phyloP scores from a whole-genome alignment of 768 basidiomycete species.

The Multifurca ochricompacta region DNA sequence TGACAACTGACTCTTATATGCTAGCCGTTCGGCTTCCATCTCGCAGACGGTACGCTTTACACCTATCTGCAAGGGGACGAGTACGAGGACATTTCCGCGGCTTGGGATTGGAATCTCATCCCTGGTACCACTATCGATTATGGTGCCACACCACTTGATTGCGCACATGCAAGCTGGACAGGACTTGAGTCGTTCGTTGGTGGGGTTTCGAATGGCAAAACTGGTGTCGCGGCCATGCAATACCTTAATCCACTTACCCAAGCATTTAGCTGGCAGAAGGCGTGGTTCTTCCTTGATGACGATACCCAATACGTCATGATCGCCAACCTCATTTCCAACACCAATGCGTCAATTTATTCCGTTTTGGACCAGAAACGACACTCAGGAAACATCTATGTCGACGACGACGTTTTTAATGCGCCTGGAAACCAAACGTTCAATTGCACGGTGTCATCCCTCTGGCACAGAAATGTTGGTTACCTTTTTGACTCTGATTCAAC shows the following conservation, averaged over 20 bases:
- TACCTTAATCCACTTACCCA: slow-evolving; percentile 57
- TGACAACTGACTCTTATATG: not conserved
- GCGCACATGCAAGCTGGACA: slow-evolving; percentile 33
- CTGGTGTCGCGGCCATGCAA: slow-evolving; percentile 55
- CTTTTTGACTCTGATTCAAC: slow-evolving; percentile 30
- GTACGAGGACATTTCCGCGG: slow-evolving; percentile 64
- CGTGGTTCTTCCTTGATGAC: slow-evolving; percentile 64
- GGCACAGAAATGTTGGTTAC: slow-evolving; percentile 66
- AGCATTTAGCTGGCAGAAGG: slow-evolving; percentile 54
- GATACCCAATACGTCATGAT: slow-evolving; percentile 60
- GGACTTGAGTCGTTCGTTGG: slow-evolving; percentile 58
- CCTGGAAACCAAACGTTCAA: slow-evolving; percentile 22
- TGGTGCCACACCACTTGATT: slow-evolving; percentile 44
- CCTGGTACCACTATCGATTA: slow-evolving; percentile 68
- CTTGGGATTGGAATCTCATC: slow-evolving; percentile 75
- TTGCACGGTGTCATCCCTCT: slow-evolving; percentile 35
- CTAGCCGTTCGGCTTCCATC: slow-evolving; percentile 40
- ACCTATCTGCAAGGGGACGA: slow-evolving; percentile 60
- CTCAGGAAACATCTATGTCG: slow-evolving; percentile 36
- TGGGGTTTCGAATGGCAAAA: slow-evolving; percentile 48
- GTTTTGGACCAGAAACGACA: slow-evolving; percentile 60
- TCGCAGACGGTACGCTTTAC: slow-evolving; percentile 56
- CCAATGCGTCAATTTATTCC: slow-evolving; percentile 44
- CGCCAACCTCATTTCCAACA: slow-evolving; percentile 38
- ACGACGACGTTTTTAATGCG: slow-evolving; percentile 26